Percentiles rank a stretch among this genome's conserved stretches.
Conservation (phyloP, 108 stramenopile genomes). For the Epithemia pelagica region DNA sequence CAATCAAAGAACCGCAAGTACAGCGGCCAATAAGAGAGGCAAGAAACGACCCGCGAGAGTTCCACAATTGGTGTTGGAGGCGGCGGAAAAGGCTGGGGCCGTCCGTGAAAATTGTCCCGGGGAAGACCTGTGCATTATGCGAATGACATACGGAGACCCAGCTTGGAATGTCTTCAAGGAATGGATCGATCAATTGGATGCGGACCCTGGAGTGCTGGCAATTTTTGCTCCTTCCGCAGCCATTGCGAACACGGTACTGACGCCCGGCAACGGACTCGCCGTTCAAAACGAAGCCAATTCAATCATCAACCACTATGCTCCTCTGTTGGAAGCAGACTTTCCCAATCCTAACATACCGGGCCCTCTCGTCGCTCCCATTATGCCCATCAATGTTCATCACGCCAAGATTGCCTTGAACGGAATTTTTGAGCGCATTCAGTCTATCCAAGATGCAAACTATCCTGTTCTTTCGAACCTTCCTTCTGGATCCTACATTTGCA, state of each 20-base stretch:
- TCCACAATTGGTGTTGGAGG: too few species aligned
- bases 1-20: too few species aligned
- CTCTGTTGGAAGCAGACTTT: not conserved
- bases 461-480: too few species aligned
- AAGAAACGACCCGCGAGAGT: too few species aligned
- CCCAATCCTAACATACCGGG: not conserved
- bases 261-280: not conserved
- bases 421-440: not conserved
- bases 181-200: not conserved
- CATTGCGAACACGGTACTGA: not conserved
- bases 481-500: too few species aligned
- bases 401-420: not conserved
- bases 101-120: not conserved
- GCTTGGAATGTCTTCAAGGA: not conserved
- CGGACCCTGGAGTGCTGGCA: not conserved
- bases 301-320: not conserved
- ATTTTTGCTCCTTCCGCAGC: not conserved
- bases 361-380: not conserved
- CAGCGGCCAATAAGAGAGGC: too few species aligned
- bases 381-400: not conserved
- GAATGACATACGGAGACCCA: not conserved
- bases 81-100: too few species aligned
- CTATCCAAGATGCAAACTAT: too few species aligned
- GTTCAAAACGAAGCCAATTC: not conserved
- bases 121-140: not conserved